These are phyloP conservation scores for Trypanosomatidae sp. DNA, from an alignment of 208 protist genomes.

Conservation along the genomic window DNA sequence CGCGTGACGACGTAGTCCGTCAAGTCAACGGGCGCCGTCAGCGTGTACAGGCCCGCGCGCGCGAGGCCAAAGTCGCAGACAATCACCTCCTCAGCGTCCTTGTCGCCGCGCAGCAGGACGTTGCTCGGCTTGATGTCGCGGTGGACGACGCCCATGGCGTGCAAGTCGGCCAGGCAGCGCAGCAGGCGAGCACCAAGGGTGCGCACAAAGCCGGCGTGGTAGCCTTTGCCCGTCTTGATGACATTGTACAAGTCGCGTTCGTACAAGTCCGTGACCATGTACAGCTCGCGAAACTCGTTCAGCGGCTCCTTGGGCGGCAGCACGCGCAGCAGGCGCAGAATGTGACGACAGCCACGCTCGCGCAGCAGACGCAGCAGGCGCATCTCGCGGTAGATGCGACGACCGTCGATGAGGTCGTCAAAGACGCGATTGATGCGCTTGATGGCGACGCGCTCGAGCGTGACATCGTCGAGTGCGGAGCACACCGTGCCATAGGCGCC, in stretches of 20 bases:
- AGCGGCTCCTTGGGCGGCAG: constrained; percentile 51
- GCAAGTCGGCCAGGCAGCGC: constrained; percentile 91
- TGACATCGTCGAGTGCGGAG: constrained; percentile 58
- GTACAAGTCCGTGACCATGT: constrained; percentile 82
- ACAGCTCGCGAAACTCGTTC: constrained; percentile 76
- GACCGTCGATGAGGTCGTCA: constrained; percentile 90
- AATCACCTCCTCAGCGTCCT: constrained; percentile 68
- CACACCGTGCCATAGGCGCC: constrained; percentile 88
- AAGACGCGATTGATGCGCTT: constrained; percentile 96
- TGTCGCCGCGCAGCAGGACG: constrained; percentile 82
- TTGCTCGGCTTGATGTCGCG: constrained; percentile 95
- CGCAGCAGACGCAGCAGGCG: constrained; percentile 86
- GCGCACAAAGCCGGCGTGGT: constrained; percentile 66
- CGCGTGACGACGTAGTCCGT: constrained; percentile 97
- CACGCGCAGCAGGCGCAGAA: constrained; percentile 66
- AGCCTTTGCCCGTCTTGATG: constrained; percentile 39
- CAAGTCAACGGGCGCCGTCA: constrained; percentile 72
- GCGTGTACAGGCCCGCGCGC: constrained; percentile 42
- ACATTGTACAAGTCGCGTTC: constrained; percentile 92
- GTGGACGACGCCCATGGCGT: constrained; percentile 95
- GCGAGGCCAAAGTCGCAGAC: constrained; percentile 92
- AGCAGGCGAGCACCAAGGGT: constrained; percentile 95
- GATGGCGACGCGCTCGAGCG: constrained; percentile 91
- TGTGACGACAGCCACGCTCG: constrained; percentile 89
- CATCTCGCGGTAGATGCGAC: constrained; percentile 96